These are phyloP conservation scores for Hypomyces rosellus DNA, from an alignment of 2,329 filamentous ascomycete genomes.

Conservation along the genomic window DNA sequence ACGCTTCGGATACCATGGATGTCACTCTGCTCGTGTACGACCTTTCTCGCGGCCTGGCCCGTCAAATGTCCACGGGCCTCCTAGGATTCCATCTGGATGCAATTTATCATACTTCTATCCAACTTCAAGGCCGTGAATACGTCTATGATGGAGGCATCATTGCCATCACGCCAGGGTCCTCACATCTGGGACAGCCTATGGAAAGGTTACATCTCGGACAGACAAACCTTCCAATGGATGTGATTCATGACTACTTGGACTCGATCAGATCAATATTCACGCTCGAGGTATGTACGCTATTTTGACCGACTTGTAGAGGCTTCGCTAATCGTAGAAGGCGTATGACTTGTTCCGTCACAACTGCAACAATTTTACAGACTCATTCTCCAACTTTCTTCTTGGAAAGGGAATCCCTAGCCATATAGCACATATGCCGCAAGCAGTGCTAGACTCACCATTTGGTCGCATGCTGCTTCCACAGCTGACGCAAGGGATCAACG, in stretches of 20 bases:
- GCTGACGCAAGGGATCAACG: constrained; percentile 44
- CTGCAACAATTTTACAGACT: constrained; percentile 96
- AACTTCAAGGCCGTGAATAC: constrained; percentile 80
- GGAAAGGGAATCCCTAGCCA: constrained; percentile 83
- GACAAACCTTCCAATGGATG: constrained; percentile 71
- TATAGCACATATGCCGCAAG: constrained; percentile 78
- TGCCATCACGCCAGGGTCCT: constrained; percentile 70
- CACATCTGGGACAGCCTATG: constrained; percentile 81
- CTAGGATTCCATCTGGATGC: constrained; percentile 69
- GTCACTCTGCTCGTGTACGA: constrained; percentile 75
- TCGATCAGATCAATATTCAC: constrained; percentile 80
- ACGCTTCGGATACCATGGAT: constrained; percentile 48
- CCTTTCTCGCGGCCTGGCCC: constrained; percentile 57
- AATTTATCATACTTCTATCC: constrained; percentile 89
- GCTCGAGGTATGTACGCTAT: constrained; percentile 49
- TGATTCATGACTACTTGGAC: constrained; percentile 81
- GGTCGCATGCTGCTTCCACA: constrained; percentile 83
- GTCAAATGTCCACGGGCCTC: constrained; percentile 47
- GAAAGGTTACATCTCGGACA: constrained; percentile 67
- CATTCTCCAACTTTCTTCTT: constrained; percentile 81
- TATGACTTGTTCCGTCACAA: constrained; percentile 91
- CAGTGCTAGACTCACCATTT: constrained; percentile 78
- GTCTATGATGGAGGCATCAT: constrained; percentile 86
- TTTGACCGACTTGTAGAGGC: no score
- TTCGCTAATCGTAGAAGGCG: constrained; percentile 41